These are phyloP conservation scores for Tricholoma matsutake DNA, from an alignment of 768 basidiomycete species.

Conservation along the genomic window DNA sequence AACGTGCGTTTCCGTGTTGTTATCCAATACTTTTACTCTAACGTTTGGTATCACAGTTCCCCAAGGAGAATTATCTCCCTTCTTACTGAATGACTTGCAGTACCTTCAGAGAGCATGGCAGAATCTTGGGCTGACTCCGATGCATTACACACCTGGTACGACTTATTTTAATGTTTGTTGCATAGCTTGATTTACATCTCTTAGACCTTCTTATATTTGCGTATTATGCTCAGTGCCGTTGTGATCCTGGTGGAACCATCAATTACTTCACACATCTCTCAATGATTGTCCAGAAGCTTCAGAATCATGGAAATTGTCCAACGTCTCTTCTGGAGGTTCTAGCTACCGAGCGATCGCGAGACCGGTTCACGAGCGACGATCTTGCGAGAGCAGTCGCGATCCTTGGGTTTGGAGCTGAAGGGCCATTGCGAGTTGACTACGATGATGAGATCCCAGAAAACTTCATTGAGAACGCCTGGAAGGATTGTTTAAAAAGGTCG, in stretches of 20 bases:
- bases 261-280: constrained; percentile 61
- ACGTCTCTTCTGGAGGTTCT: constrained; percentile 54
- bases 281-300: constrained; percentile 47
- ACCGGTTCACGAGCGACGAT: constrained; percentile 62
- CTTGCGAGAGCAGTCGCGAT: constrained; percentile 40
- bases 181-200: constrained; percentile 3
- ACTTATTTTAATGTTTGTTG: constrained; percentile 1
- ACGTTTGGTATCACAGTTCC: constrained; percentile 37
- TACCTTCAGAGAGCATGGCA: constrained; percentile 40
- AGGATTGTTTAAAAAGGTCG: constrained; percentile 48
- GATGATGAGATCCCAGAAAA: constrained; percentile 65
- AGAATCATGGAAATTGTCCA: constrained; percentile 44
- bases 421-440: constrained; percentile 61
- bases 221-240: constrained; percentile 78
- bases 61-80: constrained; percentile 45
- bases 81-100: constrained; percentile 36
- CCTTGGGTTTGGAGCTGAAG: constrained; percentile 69
- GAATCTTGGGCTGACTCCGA: constrained; percentile 62
- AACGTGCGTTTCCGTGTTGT: constrained; percentile 46
- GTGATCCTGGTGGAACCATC: constrained; percentile 64
- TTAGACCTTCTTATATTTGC: constrained; percentile 77
- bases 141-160: constrained; percentile 63
- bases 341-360: constrained; percentile 57
- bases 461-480: constrained; percentile 73
- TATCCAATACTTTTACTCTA: constrained; percentile 1